These are phyloP conservation scores for Tremellales sp. DNA, from an alignment of 1,284 basidiomycete genomes.

Conservation along the genomic window DNA sequence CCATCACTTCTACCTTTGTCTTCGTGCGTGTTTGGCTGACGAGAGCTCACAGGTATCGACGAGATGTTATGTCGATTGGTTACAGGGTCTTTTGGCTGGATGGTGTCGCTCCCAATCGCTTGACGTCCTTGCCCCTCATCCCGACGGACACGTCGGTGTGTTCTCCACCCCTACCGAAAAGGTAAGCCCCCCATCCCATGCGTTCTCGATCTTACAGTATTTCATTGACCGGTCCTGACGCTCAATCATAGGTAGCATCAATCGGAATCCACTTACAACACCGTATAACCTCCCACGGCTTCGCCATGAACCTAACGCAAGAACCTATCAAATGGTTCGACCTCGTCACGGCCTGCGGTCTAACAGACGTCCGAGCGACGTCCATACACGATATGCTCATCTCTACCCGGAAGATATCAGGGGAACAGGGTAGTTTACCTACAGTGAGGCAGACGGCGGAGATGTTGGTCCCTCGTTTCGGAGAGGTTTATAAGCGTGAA, in stretches of 20 bases:
- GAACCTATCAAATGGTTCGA: conserved; percentile 82
- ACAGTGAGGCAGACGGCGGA: conserved; percentile 25
- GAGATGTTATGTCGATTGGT: conserved; percentile 51
- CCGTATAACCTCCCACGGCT: conserved; percentile 89
- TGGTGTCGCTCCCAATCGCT: conserved; percentile 32
- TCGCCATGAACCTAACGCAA: conserved; percentile 82
- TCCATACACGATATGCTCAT: conserved; percentile 40
- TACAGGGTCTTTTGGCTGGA: conserved; percentile 46
- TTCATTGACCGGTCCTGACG: conserved; percentile 43
- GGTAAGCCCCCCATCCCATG: conserved; percentile 15
- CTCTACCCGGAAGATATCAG: not conserved
- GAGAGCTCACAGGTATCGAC: conserved; percentile 45
- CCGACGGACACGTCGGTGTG: conserved; percentile 49
- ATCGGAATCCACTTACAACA: conserved; percentile 97
- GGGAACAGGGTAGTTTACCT: conserved; percentile 6
- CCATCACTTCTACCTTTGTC: not conserved
- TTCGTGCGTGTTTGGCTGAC: not conserved
- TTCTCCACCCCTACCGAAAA: conserved; percentile 44
- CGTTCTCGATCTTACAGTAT: not conserved
- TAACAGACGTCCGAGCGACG: conserved; percentile 72
- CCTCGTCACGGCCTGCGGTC: conserved; percentile 84
- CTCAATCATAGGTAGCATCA: conserved; percentile 76
- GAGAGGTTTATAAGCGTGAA: conserved; percentile 29
- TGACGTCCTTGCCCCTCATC: conserved; percentile 45
- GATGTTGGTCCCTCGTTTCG: conserved; percentile 38